A percentile compares a stretch with the other conserved stretches of the same genome.
Evolutionary conservation across 345 rosid species (phyloP).

Genomic region (Moricandia arvensis): DNA sequence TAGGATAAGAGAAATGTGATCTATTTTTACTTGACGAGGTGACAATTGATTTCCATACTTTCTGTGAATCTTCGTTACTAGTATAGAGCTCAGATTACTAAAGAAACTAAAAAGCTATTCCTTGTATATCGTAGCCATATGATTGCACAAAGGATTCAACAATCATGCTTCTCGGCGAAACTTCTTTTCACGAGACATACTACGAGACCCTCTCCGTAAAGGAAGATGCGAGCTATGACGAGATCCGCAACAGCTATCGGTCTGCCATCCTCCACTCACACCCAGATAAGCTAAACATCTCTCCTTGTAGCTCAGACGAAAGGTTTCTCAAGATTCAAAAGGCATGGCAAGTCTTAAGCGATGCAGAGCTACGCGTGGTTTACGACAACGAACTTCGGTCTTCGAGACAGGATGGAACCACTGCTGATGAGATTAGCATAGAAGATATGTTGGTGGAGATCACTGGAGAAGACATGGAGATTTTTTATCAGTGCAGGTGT

Average conservation of each 20-base stretch:
- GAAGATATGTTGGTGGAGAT: conserved; percentile 69
- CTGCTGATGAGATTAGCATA: conserved; percentile 60
- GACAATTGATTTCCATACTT: no score
- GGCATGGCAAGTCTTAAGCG: conserved; percentile 78
- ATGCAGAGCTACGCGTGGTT: conserved; percentile 50
- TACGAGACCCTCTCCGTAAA: conserved; percentile 60
- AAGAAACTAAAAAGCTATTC: no score
- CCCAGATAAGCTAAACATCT: conserved; percentile 57
- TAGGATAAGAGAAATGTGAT: no score
- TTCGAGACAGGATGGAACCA: conserved; percentile 45
- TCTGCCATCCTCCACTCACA: conserved; percentile 63
- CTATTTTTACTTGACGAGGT: no score
- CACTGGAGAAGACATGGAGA: conserved; percentile 47
- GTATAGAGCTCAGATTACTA: no score
- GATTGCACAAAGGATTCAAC: background rate
- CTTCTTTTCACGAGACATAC: conserved; percentile 46
- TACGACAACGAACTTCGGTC: conserved; percentile 60
- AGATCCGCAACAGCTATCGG: conserved; percentile 65
- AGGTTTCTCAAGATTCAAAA: conserved; percentile 60
- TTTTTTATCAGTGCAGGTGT: conserved; percentile 70
- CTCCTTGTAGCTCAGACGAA: conserved; percentile 36
- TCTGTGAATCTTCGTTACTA: no score
- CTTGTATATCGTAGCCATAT: no score
- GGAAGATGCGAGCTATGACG: conserved; percentile 74
- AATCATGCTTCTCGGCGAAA: conserved; percentile 52